Evolutionary conservation across 768 basidiomycete genomes (phyloP), one percentile per base, ranked within the genome.

Genomic region (Dioszegia aurantiaca): DNA sequence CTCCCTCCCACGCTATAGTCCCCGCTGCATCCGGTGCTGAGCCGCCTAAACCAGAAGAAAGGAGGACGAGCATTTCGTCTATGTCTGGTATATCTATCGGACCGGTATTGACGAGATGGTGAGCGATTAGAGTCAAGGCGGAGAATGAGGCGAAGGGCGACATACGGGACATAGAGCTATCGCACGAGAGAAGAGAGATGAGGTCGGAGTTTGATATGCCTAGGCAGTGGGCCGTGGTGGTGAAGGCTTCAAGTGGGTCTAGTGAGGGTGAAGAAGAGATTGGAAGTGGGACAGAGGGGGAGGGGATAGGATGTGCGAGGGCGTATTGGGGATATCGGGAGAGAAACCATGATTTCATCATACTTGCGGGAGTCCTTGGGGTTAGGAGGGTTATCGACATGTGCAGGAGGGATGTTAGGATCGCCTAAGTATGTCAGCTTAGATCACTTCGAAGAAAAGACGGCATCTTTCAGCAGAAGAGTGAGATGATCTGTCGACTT

Each of bases 331-430:
- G 55, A 16, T 19, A 45, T 24, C 31, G 54, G 30, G 28, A 14
- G 17, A 45, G 21, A 31, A 45, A 55, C 54, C 54, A 45, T 19
- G 41, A 21, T 33, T 33, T 6, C 2, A 55, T 37, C 4, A 12
- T 31, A 21, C 12, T 24, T 5, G 43, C n/a, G 2, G 3, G 8
- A 11, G 54, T 55, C 16, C 19, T 30, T 4, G 54, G 54, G 54
- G n/a, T 24, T 26, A 55, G 41, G 19, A 66, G 45, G n/a, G 64
- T 57, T 17, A 64, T 36, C 1, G 45, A 37, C 31, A 45, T 45
- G 46, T 48, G 65, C 9, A 68, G 42, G 6, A 66, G 33, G n/a
- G 59, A 33, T 2, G 41, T 56, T n/a, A 71, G 60, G 12, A 71
- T 59, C 1, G 64, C 43, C 69, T 68, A 36, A 2, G 10, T n/a